These are phyloP conservation scores for Mortierella sp. DNA, from an alignment of 371 early-diverging fungal genomes.

Conservation along the genomic window DNA sequence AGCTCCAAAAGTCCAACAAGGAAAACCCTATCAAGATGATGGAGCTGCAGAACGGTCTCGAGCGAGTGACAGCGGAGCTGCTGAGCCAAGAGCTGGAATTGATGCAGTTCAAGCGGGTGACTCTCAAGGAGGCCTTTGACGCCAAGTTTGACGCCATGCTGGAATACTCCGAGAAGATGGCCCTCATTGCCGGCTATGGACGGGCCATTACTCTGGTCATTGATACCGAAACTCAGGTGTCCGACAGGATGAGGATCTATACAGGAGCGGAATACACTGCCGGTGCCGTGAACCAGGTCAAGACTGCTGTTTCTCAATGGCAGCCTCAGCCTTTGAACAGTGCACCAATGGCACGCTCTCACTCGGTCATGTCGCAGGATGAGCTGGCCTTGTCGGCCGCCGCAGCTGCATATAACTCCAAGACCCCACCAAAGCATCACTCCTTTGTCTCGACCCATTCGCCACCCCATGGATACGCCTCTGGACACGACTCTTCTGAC, in stretches of 20 bases:
- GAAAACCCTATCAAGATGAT: slow-evolving; percentile 58
- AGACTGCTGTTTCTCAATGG: slow-evolving; percentile 37
- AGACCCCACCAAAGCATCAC: slow-evolving; percentile 25
- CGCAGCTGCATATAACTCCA: slow-evolving; percentile 42
- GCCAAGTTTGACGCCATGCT: slow-evolving; percentile 51
- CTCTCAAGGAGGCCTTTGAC: slow-evolving; percentile 46
- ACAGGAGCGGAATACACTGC: slow-evolving; percentile 48
- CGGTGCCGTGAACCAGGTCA: slow-evolving; percentile 36
- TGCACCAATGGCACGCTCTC: slow-evolving; percentile 6
- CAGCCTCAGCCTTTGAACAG: slow-evolving; percentile 30
- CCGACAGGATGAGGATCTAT: slow-evolving; percentile 45
- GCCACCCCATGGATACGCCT: slow-evolving; percentile 12
- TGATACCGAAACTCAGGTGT: slow-evolving; percentile 40
- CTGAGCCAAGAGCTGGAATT: slow-evolving; percentile 43
- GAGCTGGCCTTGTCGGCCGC: slow-evolving; percentile 48
- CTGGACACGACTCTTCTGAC: slow-evolving; percentile 19
- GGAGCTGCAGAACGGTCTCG: slow-evolving; percentile 47
- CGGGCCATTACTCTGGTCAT: slow-evolving; percentile 41
- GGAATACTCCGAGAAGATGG: slow-evolving; percentile 53
- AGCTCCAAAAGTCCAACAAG: slow-evolving; percentile 51
- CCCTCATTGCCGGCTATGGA: slow-evolving; percentile 52
- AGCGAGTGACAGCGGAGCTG: slow-evolving; percentile 47
- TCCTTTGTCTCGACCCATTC: slow-evolving; percentile 20
- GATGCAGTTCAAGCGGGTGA: slow-evolving; percentile 45
- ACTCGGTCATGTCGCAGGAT: slow-evolving; percentile 29